Base-by-base conservation (phyloP, 805 yeast genomes). In the Suhomyces faveliae region DNA sequence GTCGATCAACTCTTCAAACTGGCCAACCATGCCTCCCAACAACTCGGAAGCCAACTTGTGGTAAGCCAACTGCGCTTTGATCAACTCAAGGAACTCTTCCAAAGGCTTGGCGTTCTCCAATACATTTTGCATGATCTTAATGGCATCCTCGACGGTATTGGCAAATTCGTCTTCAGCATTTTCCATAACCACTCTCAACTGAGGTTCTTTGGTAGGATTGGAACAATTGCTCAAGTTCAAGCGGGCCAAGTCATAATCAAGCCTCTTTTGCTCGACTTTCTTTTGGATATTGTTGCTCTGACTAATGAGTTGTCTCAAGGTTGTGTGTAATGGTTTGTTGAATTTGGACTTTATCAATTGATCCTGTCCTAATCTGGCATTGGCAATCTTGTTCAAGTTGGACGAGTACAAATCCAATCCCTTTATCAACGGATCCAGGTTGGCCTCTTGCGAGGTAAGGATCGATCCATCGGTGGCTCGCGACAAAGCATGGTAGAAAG, bases 141-240 rank as follows among this genome's bases (percentile, higher is more conserved):
- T 89, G 35, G 96, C 94, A 60, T 86, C 94, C 70, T 89, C 96
- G 29, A 89, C 89, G 20, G 91, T 85, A 56, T 87, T 88, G 41
- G 94, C 96, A 65, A 89, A 89, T 60, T 86, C 91, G 60, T 89
- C 96, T 70, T 89, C 96, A 44, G 89, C 83, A 51, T 84, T 80
- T 67, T 89, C 96, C 78, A 89, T 84, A 53, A 82, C 79, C 43
- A 84, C 86, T 59, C 91, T 77, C 51, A 85, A 78, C 43, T 83
- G 83, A 13, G 91, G 89, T 61, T 85, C 85, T 67, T 83, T 83
- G 29, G 68, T 57, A 4, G 77, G 73, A 51, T 71, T 71, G 7
- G 71, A 53, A 57, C 76, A 70, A 49, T 58, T 63, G 37, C 74
- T 60, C 54, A 73, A 67, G 45, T 62, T 67, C 29, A 64, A 55